Evolutionary conservation across 108 stramenopile species (phyloP).

Genomic region (Cyclostephanos invisitatus): DNA sequence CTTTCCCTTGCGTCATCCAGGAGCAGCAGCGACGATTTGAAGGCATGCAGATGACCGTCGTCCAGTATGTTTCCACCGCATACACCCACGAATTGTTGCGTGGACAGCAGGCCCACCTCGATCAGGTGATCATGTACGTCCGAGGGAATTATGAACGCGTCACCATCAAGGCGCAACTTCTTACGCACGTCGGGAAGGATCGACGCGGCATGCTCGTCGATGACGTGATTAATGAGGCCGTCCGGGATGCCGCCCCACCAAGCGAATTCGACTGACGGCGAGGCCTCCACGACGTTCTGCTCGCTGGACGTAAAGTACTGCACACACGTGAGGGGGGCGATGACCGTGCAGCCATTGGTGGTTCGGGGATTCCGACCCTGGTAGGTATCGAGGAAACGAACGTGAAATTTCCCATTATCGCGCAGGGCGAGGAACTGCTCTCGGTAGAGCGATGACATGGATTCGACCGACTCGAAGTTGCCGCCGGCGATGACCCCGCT

Average conservation of each 20-base stretch:
- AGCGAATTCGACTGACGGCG: not conserved
- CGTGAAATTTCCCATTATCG: constrained; percentile 34
- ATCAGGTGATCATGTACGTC: constrained; percentile 75
- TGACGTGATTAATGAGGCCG: constrained; percentile 52
- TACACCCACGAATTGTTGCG: constrained; percentile 62
- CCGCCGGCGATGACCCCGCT: not conserved
- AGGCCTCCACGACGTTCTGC: not conserved
- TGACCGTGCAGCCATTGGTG: constrained; percentile 77
- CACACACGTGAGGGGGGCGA: constrained; percentile 65
- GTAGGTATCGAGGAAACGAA: constrained; percentile 67
- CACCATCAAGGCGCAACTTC: constrained; percentile 52
- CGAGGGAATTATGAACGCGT: constrained; percentile 70
- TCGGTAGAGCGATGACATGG: constrained; percentile 37
- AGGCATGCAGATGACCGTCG: constrained; percentile 52
- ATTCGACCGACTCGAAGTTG: constrained; percentile 13
- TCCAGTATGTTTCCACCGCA: constrained; percentile 69
- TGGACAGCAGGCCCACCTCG: constrained; percentile 42
- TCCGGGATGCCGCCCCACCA: constrained; percentile 54
- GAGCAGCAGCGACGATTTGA: constrained; percentile 32
- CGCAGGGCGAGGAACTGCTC: constrained; percentile 55
- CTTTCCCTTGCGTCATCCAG: constrained; percentile 13
- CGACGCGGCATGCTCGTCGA: constrained; percentile 55
- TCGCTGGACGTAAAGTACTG: constrained; percentile 50
- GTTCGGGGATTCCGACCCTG: constrained; percentile 66
- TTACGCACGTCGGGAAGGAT: constrained; percentile 50